A percentile compares a stretch with the other conserved stretches of the same genome.
phyloP scores from a whole-genome alignment of 345 rosid genomes.

The Lepidium sativum region DNA sequence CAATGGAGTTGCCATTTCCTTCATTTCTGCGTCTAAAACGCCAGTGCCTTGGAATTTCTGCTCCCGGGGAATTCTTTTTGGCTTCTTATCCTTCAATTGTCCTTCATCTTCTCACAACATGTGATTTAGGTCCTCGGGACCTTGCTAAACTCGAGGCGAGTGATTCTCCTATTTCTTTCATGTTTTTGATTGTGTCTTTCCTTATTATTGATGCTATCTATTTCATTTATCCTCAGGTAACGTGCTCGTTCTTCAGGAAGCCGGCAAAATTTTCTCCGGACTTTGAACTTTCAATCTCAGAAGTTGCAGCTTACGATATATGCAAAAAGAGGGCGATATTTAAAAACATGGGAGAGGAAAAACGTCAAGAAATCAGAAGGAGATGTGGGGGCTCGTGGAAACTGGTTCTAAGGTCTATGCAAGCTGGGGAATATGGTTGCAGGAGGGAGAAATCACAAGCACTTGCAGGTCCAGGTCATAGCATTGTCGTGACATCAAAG shows the following conservation, averaged over 20 bases:
- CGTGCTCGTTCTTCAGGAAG: constrained; percentile 93
- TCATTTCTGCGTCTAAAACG: constrained; percentile 8
- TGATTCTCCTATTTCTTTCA: background rate
- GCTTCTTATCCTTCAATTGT: constrained; percentile 22
- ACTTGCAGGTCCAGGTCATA: constrained; percentile 94
- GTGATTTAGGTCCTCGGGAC: constrained; percentile 23
- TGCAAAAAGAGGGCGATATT: constrained; percentile 76
- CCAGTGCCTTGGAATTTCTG: constrained; percentile 20
- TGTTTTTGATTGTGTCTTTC: background rate
- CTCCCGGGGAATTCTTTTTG: constrained; percentile 24
- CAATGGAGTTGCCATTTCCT: constrained; percentile 7
- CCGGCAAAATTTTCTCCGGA: constrained; percentile 86
- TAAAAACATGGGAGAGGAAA: constrained; percentile 63
- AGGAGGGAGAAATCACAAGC: constrained; percentile 94
- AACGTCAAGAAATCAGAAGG: constrained; percentile 54
- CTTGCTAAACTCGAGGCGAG: constrained; percentile 25
- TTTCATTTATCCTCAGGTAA: constrained; percentile 56
- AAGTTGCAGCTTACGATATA: constrained; percentile 95
- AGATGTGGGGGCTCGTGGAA: constrained; percentile 96
- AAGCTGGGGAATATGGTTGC: constrained; percentile 78
- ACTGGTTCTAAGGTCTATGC: constrained; percentile 70
- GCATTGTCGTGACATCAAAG: constrained; percentile 69
- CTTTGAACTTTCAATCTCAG: constrained; percentile 64
- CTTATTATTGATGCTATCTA: constrained; percentile 33
- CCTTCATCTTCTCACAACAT: constrained; percentile 23